These are phyloP conservation scores for Orbilia ellipsospora DNA, from an alignment of 2,329 filamentous ascomycete genomes.

Conservation along the genomic window DNA sequence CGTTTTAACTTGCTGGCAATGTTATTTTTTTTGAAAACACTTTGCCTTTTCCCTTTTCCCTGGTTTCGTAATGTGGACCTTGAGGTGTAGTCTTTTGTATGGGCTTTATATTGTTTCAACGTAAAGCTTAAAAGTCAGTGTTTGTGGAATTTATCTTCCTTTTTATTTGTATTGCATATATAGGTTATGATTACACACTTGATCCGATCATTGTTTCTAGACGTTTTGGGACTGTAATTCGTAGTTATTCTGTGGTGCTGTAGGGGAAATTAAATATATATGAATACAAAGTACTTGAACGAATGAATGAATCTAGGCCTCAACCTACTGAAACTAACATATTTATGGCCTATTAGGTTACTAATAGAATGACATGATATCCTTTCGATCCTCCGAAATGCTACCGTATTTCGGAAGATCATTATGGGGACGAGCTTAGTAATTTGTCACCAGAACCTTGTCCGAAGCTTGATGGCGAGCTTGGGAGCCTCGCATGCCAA, in stretches of 20 bases:
- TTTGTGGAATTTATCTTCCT: slow-evolving; percentile 9
- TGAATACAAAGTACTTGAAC: no score
- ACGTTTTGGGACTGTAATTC: background rate
- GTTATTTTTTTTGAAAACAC: slow-evolving; percentile 1
- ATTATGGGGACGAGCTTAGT: slow-evolving; percentile 8
- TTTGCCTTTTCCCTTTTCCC: background rate
- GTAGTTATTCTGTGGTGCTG: background rate
- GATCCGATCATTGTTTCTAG: no score
- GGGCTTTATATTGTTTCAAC: slow-evolving; percentile 12
- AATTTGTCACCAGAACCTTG: slow-evolving; percentile 16
- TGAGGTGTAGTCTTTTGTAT: slow-evolving; percentile 4
- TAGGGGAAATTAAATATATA: no score
- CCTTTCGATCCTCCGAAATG: background rate
- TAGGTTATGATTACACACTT: no score
- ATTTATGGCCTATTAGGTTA: background rate
- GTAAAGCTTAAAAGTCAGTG: slow-evolving; percentile 35
- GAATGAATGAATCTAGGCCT: no score
- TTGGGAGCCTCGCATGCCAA: slow-evolving; percentile 1
- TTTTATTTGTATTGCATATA: background rate
- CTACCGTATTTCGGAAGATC: slow-evolving; percentile 3
- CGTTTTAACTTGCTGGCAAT: slow-evolving; percentile 12
- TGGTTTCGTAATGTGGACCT: no score
- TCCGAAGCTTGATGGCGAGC: slow-evolving; percentile 8
- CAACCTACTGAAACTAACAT: no score
- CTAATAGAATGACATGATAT: background rate